Conservation (phyloP, 768 basidiomycete genomes). For the Lentinula lateritia region DNA sequence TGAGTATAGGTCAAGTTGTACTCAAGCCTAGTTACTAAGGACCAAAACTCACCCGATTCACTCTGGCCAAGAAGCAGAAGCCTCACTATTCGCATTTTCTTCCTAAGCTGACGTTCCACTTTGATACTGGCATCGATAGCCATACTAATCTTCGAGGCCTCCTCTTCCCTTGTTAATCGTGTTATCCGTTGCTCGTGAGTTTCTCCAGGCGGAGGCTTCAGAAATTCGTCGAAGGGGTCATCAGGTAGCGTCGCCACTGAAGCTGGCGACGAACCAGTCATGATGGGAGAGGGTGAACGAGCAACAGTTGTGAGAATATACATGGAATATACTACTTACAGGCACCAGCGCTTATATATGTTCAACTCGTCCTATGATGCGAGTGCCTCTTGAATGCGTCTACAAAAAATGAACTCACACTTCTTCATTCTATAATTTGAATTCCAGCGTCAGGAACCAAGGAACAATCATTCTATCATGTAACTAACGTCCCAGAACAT, state of each 20-base stretch:
- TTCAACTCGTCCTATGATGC: too few relatives aligned
- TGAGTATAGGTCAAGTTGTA: background rate
- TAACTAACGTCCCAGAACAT: too few relatives aligned
- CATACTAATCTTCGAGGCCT: conserved; percentile 57
- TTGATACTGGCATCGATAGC: conserved; percentile 75
- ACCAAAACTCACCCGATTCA: conserved; percentile 53
- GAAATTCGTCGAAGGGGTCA: conserved; percentile 64
- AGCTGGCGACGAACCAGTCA: conserved; percentile 4
- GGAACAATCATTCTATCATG: too few relatives aligned
- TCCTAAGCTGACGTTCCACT: conserved; percentile 52
- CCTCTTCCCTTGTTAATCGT: conserved; percentile 57
- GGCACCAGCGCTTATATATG: too few relatives aligned
- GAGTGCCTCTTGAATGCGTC: too few relatives aligned
- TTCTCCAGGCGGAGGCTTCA: conserved; percentile 66
- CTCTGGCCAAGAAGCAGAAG: conserved; percentile 77
- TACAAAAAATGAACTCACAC: too few relatives aligned
- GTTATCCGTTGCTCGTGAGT: conserved; percentile 48
- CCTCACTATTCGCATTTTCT: conserved; percentile 67
- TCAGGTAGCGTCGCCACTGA: conserved; percentile 15
- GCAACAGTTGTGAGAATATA: conserved; percentile 5
- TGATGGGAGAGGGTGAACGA: conserved; percentile 1
- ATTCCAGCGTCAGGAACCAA: too few relatives aligned
- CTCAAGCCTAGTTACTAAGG: background rate
- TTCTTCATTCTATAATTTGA: too few relatives aligned
- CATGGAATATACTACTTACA: too few relatives aligned